Evolutionary conservation across 305 asterid genomes (phyloP).

Genomic region (Fraxinus ornus): DNA sequence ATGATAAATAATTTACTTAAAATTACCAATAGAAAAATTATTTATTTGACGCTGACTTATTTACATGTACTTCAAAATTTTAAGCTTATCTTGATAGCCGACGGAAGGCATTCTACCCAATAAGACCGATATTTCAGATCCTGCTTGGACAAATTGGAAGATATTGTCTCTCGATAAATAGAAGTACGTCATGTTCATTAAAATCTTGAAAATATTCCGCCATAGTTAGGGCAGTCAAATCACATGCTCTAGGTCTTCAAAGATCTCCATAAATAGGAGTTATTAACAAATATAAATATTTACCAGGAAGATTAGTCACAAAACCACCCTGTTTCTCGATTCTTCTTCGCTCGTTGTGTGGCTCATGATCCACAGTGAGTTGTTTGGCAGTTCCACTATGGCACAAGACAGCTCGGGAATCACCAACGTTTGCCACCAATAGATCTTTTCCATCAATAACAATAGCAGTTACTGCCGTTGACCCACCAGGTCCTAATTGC

Average conservation of each 20-base stretch:
- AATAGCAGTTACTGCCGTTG: conserved; percentile 86
- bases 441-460: conserved; percentile 74
- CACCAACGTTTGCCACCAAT: conserved; percentile 86
- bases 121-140: too few relatives aligned
- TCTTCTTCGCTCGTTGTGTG: not conserved
- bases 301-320: not conserved
- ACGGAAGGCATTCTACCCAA: too few relatives aligned
- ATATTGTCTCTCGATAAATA: too few relatives aligned
- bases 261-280: not conserved
- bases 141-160: too few relatives aligned
- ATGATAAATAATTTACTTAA: not conserved
- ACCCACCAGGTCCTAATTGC: conserved; percentile 87
- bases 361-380: conserved; percentile 40
- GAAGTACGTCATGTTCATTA: too few relatives aligned
- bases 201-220: too few relatives aligned
- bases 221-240: too few relatives aligned
- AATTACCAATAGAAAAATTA: not conserved
- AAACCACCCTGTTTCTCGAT: not conserved
- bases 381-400: conserved; percentile 55
- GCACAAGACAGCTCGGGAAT: conserved; percentile 77
- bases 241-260: not conserved
- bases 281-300: not conserved
- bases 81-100: too few relatives aligned
- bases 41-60: too few relatives aligned
- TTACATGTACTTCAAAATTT: too few relatives aligned